Base-by-base conservation (phyloP, 345 rosid genomes). In the Hypericum androsaemum region DNA sequence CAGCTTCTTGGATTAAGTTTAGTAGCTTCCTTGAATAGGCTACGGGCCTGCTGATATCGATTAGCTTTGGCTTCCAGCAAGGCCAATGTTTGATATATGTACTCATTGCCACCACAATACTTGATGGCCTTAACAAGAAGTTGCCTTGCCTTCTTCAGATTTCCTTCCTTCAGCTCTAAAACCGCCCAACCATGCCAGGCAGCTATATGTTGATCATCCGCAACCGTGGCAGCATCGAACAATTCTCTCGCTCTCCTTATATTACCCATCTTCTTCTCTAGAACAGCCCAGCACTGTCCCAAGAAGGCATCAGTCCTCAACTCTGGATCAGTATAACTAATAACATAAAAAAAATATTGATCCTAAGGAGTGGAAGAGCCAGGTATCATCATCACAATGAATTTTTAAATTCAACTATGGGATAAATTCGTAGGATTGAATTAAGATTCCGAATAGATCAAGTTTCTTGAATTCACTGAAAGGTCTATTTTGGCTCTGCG, bases 171-270 rank as follows among this genome's bases (percentile, higher is more conserved):
- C 38, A 88, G 77, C 84, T 92, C 98, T 52, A 92, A 69, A 66
- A 88, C 82, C 42, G 96, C 96, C 98, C 95, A 92, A 51, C 96
- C 98, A 66, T 92, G 98, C 98, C 98, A 92, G 7, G 94, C 94
- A 66, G 95, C 96, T 41, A 80, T 56, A 60, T 92, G 98, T 54
- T 71, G 77, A 74, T 81, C 88, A 60, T 92, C 94, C 51, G 96
- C 98, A 53, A 92, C 95, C 0, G 95, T 92, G 17, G 98, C 89
- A 5, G 96, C 98, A 75, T 92, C 96, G 67, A 92, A 85, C 61
- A 92, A 53, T 48, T 92, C 95, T 61, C 98, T 85, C 14, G 96
- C 96, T 63, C 70, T 82, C 68, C 94, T 66, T 57, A 78, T 69
- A 66, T 92, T 84, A 49, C 98, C 95, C 76, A 83, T 41, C 72